Evolutionary conservation across 2,329 filamentous ascomycete genomes (phyloP).

Genomic region (Trichoderma polysporum): DNA sequence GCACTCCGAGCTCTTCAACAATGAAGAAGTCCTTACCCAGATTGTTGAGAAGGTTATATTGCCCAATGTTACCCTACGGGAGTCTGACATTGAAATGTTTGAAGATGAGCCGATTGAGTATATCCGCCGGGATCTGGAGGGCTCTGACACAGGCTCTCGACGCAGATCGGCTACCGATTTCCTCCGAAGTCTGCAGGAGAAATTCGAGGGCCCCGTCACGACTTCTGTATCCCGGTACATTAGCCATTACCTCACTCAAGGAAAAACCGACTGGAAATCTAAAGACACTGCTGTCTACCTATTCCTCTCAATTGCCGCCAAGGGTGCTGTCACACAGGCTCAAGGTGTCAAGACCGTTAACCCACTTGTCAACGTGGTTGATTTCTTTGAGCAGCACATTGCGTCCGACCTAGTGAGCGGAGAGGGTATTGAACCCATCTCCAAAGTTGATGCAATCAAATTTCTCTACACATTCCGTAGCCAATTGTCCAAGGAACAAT

Average conservation of each 20-base stretch:
- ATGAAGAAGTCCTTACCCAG: conserved; percentile 73
- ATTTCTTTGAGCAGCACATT: conserved; percentile 93
- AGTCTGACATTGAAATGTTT: conserved; percentile 92
- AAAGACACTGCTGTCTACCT: conserved; percentile 99
- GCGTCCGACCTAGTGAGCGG: conserved; percentile 80
- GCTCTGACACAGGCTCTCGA: conserved; percentile 92
- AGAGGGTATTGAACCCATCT: conserved; percentile 71
- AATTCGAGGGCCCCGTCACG: conserved; percentile 83
- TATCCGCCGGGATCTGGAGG: conserved; percentile 90
- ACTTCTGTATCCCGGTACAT: conserved; percentile 85
- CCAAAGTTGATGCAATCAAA: conserved; percentile 98
- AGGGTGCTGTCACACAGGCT: conserved; percentile 80
- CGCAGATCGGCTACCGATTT: conserved; percentile 94
- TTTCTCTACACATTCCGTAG: conserved; percentile 97
- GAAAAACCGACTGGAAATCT: conserved; percentile 85
- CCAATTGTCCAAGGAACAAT: conserved; percentile 87
- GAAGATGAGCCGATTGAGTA: conserved; percentile 99
- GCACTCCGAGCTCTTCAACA: conserved; percentile 84
- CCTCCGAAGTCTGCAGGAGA: conserved; percentile 81
- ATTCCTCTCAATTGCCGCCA: conserved; percentile 90
- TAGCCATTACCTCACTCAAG: conserved; percentile 78
- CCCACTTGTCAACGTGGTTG: conserved; percentile 79
- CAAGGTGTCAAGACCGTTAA: conserved; percentile 93
- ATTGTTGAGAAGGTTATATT: conserved; percentile 95
- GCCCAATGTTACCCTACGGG: conserved; percentile 86